These are phyloP conservation scores for Cicer yamashitae DNA, from an alignment of 306 rosid genomes.

Conservation along the genomic window DNA sequence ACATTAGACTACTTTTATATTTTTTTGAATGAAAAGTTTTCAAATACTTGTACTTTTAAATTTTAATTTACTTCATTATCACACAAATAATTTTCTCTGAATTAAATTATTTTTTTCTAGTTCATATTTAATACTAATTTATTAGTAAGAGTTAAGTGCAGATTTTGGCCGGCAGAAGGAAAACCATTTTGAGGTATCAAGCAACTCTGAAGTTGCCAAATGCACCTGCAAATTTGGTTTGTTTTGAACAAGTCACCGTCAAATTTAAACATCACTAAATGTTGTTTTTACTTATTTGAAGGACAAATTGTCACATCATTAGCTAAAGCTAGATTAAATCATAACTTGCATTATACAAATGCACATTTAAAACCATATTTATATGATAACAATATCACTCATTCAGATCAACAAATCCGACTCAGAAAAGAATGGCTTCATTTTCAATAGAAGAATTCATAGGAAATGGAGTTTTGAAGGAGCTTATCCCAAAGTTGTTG, in stretches of 20 bases:
- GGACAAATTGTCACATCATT: slow-evolving; percentile 24
- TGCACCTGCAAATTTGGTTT: not conserved
- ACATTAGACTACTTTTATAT: too few species aligned
- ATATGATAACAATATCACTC: not conserved
- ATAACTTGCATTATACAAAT: slow-evolving; percentile 20
- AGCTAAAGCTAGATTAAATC: slow-evolving; percentile 20
- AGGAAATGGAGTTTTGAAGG: slow-evolving; percentile 75
- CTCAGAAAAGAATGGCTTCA: slow-evolving; percentile 64
- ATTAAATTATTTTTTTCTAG: too few species aligned
- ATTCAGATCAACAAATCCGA: slow-evolving; percentile 23
- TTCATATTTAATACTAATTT: too few species aligned
- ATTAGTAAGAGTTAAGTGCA: not conserved
- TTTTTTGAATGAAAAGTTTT: too few species aligned
- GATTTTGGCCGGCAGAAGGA: slow-evolving; percentile 34
- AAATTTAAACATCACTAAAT: not conserved
- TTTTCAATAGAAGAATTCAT: slow-evolving; percentile 70
- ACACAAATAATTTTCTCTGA: too few species aligned
- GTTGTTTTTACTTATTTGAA: not conserved
- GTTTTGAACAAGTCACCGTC: slow-evolving; percentile 1
- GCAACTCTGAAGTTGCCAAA: slow-evolving; percentile 2
- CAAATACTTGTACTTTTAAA: too few species aligned
- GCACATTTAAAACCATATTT: slow-evolving; percentile 13
- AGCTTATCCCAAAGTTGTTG: slow-evolving; percentile 64
- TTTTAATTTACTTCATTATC: too few species aligned
- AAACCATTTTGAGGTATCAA: slow-evolving; percentile 4